Evolutionary conservation across 139 green algal species (phyloP), one percentile per base, ranked within the genome.

Genomic region (Yamagishiella unicocca): DNA sequence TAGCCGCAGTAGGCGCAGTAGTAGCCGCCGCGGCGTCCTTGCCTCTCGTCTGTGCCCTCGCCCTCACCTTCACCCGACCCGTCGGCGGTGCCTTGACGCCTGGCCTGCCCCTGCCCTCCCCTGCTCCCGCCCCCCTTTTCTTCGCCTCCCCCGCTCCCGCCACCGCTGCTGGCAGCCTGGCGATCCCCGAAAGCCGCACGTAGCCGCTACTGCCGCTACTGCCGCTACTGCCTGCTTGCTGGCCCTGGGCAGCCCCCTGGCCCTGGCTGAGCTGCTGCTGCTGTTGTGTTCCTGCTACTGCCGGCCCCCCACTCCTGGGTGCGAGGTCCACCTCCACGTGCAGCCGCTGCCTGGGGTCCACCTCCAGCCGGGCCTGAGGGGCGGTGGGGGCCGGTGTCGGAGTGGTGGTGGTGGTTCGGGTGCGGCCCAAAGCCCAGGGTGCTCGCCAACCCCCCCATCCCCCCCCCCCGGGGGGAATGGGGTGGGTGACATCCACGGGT

Each of bases 301-400:
- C 19, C 58, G 22, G 58, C 58, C 6, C 58, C 22, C 12, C 19
- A 17, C 72, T 25, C 43, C 90, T 87, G 4, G 95, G 95, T 17
- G 84, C 91, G 35, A 97, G 46, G 66, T 96, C 90, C 42, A 96
- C 77, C 8, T 90, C 82, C 58, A 91, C 77, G 14, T 88, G 37
- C 42, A 94, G 53, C 35, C 89, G 89, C 73, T 92, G 92, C 31
- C 85, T 40, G 9, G 89, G 58, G 80, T 92, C 90, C 42, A 97
- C 66, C 17, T 71, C 58, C 1, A 94, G 88, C 1, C 62, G 67
- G 21, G 94, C 94, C 67, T 94, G 79, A 9, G 93, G 90, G 22
- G 37, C 31, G 37, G 5, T 10, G n/a, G n/a, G n/a, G n/a, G n/a
- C n/a, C n/a, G n/a, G n/a, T n/a, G n/a, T n/a, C 22, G 62, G 62